phyloP scores from a whole-genome alignment of 768 basidiomycete species.

The Lentinula boryana region DNA sequence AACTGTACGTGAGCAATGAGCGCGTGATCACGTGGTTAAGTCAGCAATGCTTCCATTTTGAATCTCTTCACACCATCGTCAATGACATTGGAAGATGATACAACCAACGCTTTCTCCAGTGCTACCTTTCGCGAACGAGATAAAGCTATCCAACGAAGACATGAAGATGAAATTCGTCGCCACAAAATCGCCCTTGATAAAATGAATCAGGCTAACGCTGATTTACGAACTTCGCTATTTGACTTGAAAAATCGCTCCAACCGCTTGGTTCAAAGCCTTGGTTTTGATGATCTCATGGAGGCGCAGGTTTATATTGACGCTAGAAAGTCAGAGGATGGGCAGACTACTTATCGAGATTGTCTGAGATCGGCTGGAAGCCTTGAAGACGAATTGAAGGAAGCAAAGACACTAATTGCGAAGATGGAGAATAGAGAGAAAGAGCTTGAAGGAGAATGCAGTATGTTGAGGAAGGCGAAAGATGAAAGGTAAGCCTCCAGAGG shows the following conservation, averaged over 20 bases:
- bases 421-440: slow-evolving; percentile 16
- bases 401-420: slow-evolving; percentile 15
- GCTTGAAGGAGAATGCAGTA: slow-evolving; percentile 19
- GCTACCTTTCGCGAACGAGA: slow-evolving; percentile 29
- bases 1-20: no score
- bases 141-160: slow-evolving; percentile 26
- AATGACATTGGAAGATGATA: neutral
- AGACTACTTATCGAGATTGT: slow-evolving; percentile 27
- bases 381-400: slow-evolving; percentile 20
- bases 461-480: slow-evolving; percentile 6
- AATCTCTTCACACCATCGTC: no score
- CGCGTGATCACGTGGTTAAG: no score
- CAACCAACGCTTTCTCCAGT: slow-evolving; percentile 11
- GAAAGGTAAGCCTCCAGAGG: neutral
- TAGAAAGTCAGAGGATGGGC: slow-evolving; percentile 18
- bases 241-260: slow-evolving; percentile 29
- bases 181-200: slow-evolving; percentile 26
- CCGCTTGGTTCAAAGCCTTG: slow-evolving; percentile 35
- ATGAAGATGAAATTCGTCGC: slow-evolving; percentile 23
- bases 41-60: no score
- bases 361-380: slow-evolving; percentile 26
- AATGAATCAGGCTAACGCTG: slow-evolving; percentile 27
- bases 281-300: slow-evolving; percentile 36
- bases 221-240: slow-evolving; percentile 30
- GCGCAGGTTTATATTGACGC: slow-evolving; percentile 35